Conservation (phyloP, 257 asterid genomes). For the Solanum raphanifolium region DNA sequence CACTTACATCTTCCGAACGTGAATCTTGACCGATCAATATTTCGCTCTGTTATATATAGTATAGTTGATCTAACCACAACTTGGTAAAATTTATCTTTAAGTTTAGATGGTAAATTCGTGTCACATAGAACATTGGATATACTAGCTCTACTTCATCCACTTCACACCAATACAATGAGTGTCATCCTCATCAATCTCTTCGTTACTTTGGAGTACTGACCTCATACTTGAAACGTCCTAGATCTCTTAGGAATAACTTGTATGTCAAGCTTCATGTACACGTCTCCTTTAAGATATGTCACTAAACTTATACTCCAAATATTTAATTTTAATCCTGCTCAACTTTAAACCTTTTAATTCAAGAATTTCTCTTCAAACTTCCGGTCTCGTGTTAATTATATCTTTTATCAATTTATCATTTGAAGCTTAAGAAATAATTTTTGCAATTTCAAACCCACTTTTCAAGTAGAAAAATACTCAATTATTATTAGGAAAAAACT, state of each 20-base stretch:
- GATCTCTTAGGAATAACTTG: background rate
- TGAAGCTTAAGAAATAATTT: background rate
- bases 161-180: no score
- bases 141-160: no score
- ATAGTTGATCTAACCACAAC: background rate
- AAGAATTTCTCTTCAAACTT: accelerated
- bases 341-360: no score
- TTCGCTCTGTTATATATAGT: accelerated
- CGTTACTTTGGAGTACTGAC: background rate
- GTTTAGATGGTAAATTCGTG: no score
- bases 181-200: background rate
- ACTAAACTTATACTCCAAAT: no score
- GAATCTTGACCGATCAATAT: no score
- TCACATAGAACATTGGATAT: no score
- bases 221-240: background rate
- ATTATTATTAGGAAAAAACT: background rate
- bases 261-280: accelerated
- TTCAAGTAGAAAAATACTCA: background rate
- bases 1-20: background rate
- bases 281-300: accelerated
- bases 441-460: background rate
- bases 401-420: background rate
- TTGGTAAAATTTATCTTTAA: background rate
- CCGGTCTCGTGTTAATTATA: no score
- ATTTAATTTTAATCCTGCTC: no score